Evolutionary conservation across 2,329 filamentous ascomycete genomes (phyloP).

Genomic region (Trichoderma lentiforme): DNA sequence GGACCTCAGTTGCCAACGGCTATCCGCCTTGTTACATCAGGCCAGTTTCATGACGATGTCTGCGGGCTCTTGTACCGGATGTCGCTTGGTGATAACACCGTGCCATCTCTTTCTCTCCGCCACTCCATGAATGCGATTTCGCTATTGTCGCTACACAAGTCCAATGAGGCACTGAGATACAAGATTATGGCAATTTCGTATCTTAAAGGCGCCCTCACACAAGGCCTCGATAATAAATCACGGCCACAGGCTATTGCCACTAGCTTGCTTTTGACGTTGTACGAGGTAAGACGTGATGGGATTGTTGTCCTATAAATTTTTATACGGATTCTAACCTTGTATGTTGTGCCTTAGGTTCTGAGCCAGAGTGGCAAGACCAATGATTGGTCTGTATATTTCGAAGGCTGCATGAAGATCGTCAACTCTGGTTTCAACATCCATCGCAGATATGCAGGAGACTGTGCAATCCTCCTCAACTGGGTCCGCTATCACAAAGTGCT

Average conservation of each 20-base stretch:
- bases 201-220: slow-evolving; percentile 5
- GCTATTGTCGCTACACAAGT: slow-evolving; percentile 1
- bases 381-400: slow-evolving; percentile 16
- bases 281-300: neutral
- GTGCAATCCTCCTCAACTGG: slow-evolving; percentile 15
- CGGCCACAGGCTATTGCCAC: slow-evolving; percentile 15
- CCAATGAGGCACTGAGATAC: slow-evolving; percentile 8
- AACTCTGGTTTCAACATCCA: slow-evolving; percentile 15
- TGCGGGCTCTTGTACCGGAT: slow-evolving; percentile 13
- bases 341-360: neutral
- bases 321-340: neutral
- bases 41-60: slow-evolving; percentile 7
- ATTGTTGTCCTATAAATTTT: neutral
- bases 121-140: slow-evolving; percentile 18
- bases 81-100: slow-evolving; percentile 12
- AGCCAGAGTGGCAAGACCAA: slow-evolving; percentile 14
- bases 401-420: slow-evolving; percentile 15
- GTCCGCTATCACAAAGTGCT: slow-evolving; percentile 18
- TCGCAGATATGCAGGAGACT: slow-evolving; percentile 14
- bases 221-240: slow-evolving; percentile 2
- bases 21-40: slow-evolving; percentile 14
- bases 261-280: slow-evolving; percentile 15
- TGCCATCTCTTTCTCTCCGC: slow-evolving; percentile 12
- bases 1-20: slow-evolving; percentile 6
- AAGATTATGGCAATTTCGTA: slow-evolving; percentile 11